These are phyloP conservation scores for Sugiyamaella paludigena DNA, from an alignment of 1,139 yeast genomes.

Conservation along the genomic window DNA sequence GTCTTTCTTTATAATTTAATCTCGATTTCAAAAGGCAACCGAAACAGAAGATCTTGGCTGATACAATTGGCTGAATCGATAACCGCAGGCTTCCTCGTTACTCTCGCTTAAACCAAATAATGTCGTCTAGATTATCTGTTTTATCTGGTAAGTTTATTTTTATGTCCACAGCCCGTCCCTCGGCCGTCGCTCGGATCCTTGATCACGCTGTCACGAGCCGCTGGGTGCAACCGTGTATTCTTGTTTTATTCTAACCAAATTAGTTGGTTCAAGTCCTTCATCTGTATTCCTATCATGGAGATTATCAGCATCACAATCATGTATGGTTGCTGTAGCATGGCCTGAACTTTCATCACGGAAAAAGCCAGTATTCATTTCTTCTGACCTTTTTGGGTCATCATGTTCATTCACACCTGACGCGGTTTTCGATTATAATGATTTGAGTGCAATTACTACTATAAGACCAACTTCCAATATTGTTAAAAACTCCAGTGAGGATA, in stretches of 20 bases:
- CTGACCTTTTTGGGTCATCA: conserved; percentile 31
- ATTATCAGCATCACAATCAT: conserved; percentile 22
- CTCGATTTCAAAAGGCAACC: not conserved
- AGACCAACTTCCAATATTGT: not conserved
- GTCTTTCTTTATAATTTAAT: too few relatives aligned
- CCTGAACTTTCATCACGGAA: conserved; percentile 15
- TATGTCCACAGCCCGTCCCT: too few relatives aligned
- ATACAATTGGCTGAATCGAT: not conserved
- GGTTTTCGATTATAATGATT: conserved; percentile 17
- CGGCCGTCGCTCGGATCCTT: too few relatives aligned
- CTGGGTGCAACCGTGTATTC: not conserved
- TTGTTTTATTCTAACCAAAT: not conserved
- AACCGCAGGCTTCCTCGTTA: not conserved
- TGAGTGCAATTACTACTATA: conserved; percentile 13
- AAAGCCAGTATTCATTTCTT: conserved; percentile 2
- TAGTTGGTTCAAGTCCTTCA: conserved; percentile 31
- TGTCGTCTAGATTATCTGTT: conserved; percentile 9
- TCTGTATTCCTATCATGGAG: conserved; percentile 30
- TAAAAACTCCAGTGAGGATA: not conserved
- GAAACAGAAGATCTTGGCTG: not conserved
- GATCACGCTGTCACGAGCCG: too few relatives aligned
- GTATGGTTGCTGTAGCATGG: conserved; percentile 29
- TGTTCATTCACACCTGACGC: conserved; percentile 21
- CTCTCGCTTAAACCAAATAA: not conserved
- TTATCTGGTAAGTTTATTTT: conserved; percentile 5